These are phyloP conservation scores for Sugiyamaella marilandica DNA, from an alignment of 805 yeast genomes.

Conservation along the genomic window DNA sequence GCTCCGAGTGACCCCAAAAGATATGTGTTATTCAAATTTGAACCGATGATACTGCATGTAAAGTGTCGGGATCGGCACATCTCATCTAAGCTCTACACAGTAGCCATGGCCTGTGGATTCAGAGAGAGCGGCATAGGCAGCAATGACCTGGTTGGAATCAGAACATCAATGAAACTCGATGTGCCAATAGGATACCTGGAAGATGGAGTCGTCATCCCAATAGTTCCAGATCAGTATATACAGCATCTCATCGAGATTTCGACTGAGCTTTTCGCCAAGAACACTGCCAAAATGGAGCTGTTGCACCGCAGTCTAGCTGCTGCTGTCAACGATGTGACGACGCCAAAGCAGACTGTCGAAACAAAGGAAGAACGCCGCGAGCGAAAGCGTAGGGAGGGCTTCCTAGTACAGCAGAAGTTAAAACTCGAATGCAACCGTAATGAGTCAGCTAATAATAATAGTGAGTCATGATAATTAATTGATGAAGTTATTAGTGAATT, in stretches of 20 bases:
- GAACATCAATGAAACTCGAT: constrained; percentile 71
- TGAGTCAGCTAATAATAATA: neutral
- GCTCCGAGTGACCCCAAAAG: constrained; percentile 28
- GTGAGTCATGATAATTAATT: neutral
- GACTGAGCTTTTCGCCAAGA: constrained; percentile 60
- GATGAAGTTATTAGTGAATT: too few species aligned
- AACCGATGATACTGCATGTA: constrained; percentile 80
- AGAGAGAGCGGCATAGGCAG: constrained; percentile 84
- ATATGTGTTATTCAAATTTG: constrained; percentile 69
- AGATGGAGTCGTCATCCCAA: constrained; percentile 27
- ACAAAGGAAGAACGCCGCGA: constrained; percentile 23
- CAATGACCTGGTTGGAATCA: constrained; percentile 68
- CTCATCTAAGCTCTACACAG: constrained; percentile 59
- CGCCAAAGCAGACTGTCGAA: constrained; percentile 5
- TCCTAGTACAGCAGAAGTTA: constrained; percentile 7
- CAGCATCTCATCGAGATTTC: constrained; percentile 50
- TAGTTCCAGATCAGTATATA: constrained; percentile 53
- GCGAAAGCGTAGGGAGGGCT: constrained; percentile 23
- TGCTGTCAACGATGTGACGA: neutral
- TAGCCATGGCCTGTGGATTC: constrained; percentile 81
- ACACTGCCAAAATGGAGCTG: constrained; percentile 50
- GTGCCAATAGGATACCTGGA: constrained; percentile 68
- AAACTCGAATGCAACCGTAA: neutral
- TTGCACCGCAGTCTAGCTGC: constrained; percentile 25
- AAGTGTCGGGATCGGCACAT: constrained; percentile 58